Percentiles rank a stretch among this genome's conserved stretches.
phyloP scores from a whole-genome alignment of 78 protist genomes.

The Protostelium mycophagum region DNA sequence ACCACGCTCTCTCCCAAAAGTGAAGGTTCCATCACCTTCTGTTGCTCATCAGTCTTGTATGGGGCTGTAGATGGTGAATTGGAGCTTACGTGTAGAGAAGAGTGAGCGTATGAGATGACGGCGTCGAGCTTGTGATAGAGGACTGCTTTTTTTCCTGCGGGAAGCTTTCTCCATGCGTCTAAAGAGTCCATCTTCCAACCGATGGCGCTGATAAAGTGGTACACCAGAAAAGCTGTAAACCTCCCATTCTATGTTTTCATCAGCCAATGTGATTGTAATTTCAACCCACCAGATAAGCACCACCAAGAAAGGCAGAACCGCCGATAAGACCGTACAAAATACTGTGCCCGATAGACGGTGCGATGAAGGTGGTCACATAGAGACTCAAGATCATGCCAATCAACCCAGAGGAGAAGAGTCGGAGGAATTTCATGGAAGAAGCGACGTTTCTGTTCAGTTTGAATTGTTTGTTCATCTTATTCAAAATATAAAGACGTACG shows the following conservation, averaged over 20 bases:
- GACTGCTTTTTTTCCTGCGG: not conserved
- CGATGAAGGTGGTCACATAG: not conserved
- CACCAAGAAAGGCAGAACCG: not conserved
- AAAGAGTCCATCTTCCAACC: not conserved
- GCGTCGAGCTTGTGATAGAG: not conserved
- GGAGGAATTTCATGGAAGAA: not conserved
- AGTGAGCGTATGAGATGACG: not conserved
- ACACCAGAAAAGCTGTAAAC: not conserved
- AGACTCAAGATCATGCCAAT: not conserved
- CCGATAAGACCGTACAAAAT: not conserved
- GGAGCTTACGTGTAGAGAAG: not conserved
- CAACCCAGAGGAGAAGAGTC: not conserved
- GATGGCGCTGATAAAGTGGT: not conserved
- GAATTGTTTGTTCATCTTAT: no score
- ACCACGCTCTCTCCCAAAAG: not conserved
- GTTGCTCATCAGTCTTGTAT: not conserved
- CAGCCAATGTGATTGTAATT: not conserved
- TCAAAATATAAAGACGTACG: no score
- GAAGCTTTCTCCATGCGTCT: not conserved
- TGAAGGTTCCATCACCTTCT: not conserved
- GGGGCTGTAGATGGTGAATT: not conserved
- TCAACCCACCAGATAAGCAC: not conserved
- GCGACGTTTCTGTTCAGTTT: not conserved
- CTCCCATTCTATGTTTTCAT: not conserved
- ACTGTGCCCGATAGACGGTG: not conserved